Base-by-base conservation (phyloP, 306 rosid species). In the Fagus sylvatica region DNA sequence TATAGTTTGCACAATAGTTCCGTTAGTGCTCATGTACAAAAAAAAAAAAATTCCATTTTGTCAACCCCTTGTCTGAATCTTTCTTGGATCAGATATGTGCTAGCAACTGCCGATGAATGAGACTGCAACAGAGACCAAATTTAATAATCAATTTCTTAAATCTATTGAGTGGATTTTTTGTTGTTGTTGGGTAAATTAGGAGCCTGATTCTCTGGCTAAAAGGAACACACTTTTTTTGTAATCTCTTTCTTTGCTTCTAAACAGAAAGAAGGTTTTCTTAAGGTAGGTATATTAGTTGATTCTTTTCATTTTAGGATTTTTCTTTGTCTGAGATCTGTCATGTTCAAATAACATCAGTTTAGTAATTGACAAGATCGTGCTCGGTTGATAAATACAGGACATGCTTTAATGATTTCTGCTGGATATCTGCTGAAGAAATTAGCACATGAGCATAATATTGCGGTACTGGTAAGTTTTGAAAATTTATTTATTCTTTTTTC, bases 351-450 rank as follows among this genome's bases (percentile, higher is more conserved):
- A 1, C 15, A 56, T 46, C 53, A 76, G 39, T 34, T 19, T 70
- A 12, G 34, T 74, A 83, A 76, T 62, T 74, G 48, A 67, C 30
- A 30, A 64, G 53, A 74, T 83, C 73, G 70, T 82, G 36, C 73
- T 70, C 74, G 72, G 19, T 85, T 84, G 72, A 54, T 76, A 74
- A 79, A 73, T 78, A 56, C 90, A 92, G 98, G 98, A 53, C 92
- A 90, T 33, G 91, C 93, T 74, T 85, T 92, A 75, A 92, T 94
- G 98, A 75, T 85, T 75, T 94, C 97, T 78, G 92, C 91, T 78
- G 97, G 98, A 62, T 85, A 76, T 73, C 85, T 92, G 73, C 81
- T 92, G 78, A 94, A 94, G 93, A 90, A 87, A 78, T 66, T 94
- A 76, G 98, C 97, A 74, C 86, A 90, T 77, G 92, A 92, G 79